Base-by-base conservation (phyloP, 2,329 filamentous ascomycete genomes). In the Coniochaeta pulveracea region DNA sequence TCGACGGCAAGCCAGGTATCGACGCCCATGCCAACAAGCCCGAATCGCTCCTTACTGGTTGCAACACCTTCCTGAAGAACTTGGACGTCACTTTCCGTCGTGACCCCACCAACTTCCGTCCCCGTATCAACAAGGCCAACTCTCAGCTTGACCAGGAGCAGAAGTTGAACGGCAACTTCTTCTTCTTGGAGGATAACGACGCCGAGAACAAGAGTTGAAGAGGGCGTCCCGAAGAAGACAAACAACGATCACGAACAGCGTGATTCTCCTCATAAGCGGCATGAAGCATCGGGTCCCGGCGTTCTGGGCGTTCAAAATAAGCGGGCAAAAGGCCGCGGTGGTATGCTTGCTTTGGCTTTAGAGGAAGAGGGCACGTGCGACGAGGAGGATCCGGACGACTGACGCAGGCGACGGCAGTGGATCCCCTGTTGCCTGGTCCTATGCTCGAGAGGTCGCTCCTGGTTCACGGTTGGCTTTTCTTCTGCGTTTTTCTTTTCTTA, bases 121-220 rank as follows among this genome's bases (percentile, higher is more conserved):
- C 93, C 41, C 85, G 93, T 63, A 98, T 98, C 70, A 98, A 98
- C 76, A 98, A 98, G 74, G 66, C 76, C 52, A 80, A 88, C 60
- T 91, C 83, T 54, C 91, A 98, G 67, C 74, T 96, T 47, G 91
- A 98, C 60, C 88, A 95, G 58, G 91, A 96, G 56, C 91, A 98
- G 72, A 98, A 98, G 72, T 48, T 86, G 50, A 64, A 62, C 44
- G 93, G 93, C 48, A 96, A 96, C 65, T 98, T 82, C 79, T 95
- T 94, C 80, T 96, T 96, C 82, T 60, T 96, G 58, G 89, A 96
- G 58, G 88, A 95, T 52, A 54, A 52, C 37, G 50, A 55, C 26
- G 61, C 72, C 34, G 60, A 72, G 34, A 65, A 70, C 53, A 63
- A 60, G 54, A 66, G 61, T 61, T 69, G 64, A 74, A 85, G 66